These are phyloP conservation scores for Pichia cabralensis DNA, from an alignment of 805 yeast species.

Conservation along the genomic window DNA sequence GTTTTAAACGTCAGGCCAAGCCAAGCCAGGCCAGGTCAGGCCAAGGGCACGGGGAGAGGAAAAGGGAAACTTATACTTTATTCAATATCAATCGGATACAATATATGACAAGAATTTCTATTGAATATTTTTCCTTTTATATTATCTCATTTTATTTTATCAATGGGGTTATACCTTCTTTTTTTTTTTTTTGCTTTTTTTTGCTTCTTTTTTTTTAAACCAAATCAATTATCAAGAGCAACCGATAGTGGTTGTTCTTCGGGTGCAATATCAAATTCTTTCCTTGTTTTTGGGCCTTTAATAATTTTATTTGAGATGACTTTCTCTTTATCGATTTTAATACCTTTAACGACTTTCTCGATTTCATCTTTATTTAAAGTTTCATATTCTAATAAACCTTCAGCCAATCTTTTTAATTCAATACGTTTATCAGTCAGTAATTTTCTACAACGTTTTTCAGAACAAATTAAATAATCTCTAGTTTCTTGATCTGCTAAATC, in stretches of 20 bases:
- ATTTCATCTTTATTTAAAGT: conserved; percentile 88
- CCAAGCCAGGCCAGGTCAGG: no score
- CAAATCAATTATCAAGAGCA: no score
- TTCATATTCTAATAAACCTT: conserved; percentile 90
- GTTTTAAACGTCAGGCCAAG: no score
- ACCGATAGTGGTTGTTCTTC: conserved; percentile 16
- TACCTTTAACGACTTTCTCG: conserved; percentile 77
- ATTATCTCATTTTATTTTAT: no score
- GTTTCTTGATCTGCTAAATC: conserved; percentile 93
- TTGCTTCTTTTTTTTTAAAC: no score
- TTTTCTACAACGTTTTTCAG: conserved; percentile 72
- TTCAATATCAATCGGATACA: no score
- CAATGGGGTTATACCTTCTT: no score
- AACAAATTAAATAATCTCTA: conserved; percentile 56
- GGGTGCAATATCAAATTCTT: conserved; percentile 27
- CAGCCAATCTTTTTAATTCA: conserved; percentile 82
- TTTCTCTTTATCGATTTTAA: conserved; percentile 57
- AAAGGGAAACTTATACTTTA: no score
- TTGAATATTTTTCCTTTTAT: no score
- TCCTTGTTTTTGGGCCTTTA: conserved; percentile 29
- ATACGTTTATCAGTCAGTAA: conserved; percentile 49
- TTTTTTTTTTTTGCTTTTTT: no score
- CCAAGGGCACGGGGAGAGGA: no score
- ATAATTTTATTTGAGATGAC: conserved; percentile 68
- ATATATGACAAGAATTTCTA: no score